phyloP scores from a whole-genome alignment of 225 moss, liverwort and hornwort species.

The Sphagnum contortum region DNA sequence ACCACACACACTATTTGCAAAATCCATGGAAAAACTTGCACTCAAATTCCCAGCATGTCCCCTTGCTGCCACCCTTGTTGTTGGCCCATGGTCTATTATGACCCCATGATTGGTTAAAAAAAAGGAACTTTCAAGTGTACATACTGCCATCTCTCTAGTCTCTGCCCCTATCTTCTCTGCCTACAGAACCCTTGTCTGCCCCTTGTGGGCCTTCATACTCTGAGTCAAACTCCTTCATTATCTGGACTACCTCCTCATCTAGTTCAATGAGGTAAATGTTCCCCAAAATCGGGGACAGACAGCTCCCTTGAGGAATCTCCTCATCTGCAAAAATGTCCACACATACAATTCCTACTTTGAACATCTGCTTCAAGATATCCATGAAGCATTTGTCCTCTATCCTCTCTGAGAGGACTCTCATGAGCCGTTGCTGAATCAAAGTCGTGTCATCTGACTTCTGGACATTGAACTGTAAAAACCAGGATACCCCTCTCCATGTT shows the following conservation, averaged over 20 bases:
- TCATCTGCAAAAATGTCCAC: slow-evolving; percentile 25
- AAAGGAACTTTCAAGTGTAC: too few relatives aligned
- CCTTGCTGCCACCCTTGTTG: too few relatives aligned
- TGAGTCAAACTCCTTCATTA: slow-evolving; percentile 20
- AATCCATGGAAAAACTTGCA: too few relatives aligned
- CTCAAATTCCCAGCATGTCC: too few relatives aligned
- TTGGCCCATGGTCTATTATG: too few relatives aligned
- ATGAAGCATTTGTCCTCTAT: slow-evolving; percentile 32
- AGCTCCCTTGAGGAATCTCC: slow-evolving; percentile 37
- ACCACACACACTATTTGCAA: too few relatives aligned
- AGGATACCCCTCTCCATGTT: slow-evolving; percentile 38
- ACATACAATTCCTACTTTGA: slow-evolving; percentile 24
- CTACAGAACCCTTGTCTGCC: neutral
- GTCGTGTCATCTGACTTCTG: slow-evolving; percentile 20
- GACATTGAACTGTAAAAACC: slow-evolving; percentile 52
- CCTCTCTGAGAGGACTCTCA: slow-evolving; percentile 19
- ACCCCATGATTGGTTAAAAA: too few relatives aligned
- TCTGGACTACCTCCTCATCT: slow-evolving; percentile 37
- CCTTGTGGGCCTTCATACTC: neutral
- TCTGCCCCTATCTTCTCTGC: too few relatives aligned
- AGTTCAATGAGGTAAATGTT: slow-evolving; percentile 33
- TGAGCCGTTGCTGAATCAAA: slow-evolving; percentile 27
- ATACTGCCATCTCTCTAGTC: too few relatives aligned
- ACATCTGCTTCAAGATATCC: slow-evolving; percentile 29
- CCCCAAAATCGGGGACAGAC: slow-evolving; percentile 32